A percentile compares a stretch with the other conserved stretches of the same genome.
Conservation (phyloP, 768 basidiomycete genomes). For the Lyophyllum decastes region DNA sequence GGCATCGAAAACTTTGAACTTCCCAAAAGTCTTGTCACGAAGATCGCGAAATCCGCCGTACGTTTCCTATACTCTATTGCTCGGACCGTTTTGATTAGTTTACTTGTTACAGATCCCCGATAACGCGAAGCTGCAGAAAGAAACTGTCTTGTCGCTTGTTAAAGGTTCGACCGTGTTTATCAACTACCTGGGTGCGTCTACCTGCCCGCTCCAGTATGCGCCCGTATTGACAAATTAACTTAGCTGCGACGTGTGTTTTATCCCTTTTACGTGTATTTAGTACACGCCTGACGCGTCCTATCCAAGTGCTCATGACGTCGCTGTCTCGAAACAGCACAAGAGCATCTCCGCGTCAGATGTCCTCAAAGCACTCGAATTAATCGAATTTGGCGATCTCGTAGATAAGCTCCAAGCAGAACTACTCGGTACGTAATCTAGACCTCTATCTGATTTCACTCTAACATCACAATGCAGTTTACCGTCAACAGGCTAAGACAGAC, state of each 20-base stretch:
- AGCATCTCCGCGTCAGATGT: slow-evolving; percentile 89
- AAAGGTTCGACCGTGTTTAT: slow-evolving; percentile 96
- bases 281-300: slow-evolving; percentile 14
- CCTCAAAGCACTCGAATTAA: slow-evolving; percentile 78
- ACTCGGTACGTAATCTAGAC: slow-evolving; percentile 42
- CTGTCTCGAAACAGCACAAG: slow-evolving; percentile 80
- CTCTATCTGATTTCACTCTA: neutral
- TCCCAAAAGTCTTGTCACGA: slow-evolving; percentile 79
- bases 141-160: slow-evolving; percentile 79
- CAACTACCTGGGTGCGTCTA: slow-evolving; percentile 78
- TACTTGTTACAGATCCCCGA: slow-evolving; percentile 67
- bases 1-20: slow-evolving; percentile 91
- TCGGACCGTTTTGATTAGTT: neutral
- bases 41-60: slow-evolving; percentile 84
- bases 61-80: neutral
- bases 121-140: slow-evolving; percentile 86
- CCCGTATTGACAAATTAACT: neutral
- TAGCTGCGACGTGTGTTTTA: slow-evolving; percentile 51
- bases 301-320: slow-evolving; percentile 83
- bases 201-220: neutral
- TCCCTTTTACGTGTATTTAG: neutral
- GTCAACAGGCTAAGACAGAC: slow-evolving; percentile 61
- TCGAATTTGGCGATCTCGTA: slow-evolving; percentile 75
- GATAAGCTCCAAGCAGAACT: slow-evolving; percentile 66
- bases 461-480: slow-evolving; percentile 51